Evolutionary conservation across 2,329 filamentous ascomycete species (phyloP), one percentile per base, ranked within the genome.

Genomic region (Arthroderma sp.): DNA sequence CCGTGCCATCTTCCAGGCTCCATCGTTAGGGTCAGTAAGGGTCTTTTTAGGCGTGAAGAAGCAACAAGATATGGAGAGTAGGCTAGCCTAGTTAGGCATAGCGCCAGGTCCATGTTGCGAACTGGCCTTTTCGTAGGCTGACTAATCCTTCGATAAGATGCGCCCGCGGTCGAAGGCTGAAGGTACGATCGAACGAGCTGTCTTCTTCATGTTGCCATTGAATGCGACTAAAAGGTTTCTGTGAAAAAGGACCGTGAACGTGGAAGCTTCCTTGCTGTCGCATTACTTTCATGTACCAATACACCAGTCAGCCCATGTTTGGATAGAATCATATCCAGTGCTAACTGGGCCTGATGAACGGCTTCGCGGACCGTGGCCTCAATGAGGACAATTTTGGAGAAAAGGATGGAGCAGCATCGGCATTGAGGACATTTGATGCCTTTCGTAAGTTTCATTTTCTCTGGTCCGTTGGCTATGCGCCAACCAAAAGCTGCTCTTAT

Each of bases 371-470:
- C 50, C 73, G 77, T 54, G 72, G 72, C 53, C 74, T 88, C 55
- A 75, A 87, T 58, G 87, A 94, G 57, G 82, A 83, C 62, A 70
- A 77, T 51, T 94, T 94, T 68, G 83, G 77, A 58, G 80, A 85
- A 55, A 81, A 81, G 60, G 72, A 71, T 46, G 73, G 77, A 45
- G 56, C 73, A 47, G 65, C 62, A 43, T 63, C 73, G 46, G 67
- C 63, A 29, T 57, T 94, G 57, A 81, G 81, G 64, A 87, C 89
- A 48, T 98, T 98, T 66, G 91, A 98, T 71, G 89, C 88, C 53
- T 98, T 98, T 64, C 89, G 87, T 94, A 77, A 61, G 84, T 73
- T 30, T 42, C 27, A 8, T 33, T 38, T n/a, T 9, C n/a, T 38
- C 43, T 33, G 8, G 28, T 15, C 31, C 3, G 9, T 10, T 8